phyloP scores from a whole-genome alignment of 2,329 filamentous ascomycete species.

The Aspergillus novoparasiticus region DNA sequence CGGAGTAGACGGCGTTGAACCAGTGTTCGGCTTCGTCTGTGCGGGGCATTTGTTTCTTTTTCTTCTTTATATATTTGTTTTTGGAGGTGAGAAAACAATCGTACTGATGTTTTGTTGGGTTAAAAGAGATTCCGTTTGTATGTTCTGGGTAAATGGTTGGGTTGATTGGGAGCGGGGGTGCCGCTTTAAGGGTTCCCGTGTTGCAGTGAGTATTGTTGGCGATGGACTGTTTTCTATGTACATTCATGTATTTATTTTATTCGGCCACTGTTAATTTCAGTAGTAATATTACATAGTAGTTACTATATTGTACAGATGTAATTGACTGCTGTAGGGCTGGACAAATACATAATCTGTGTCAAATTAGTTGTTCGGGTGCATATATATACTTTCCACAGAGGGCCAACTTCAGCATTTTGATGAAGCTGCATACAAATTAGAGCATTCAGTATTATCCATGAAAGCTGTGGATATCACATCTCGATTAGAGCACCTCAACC shows the following conservation, averaged over 20 bases:
- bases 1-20: slow-evolving; percentile 71
- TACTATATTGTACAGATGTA: background rate
- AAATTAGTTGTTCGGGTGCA: too few relatives aligned
- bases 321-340: too few relatives aligned
- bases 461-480: too few relatives aligned
- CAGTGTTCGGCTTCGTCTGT: slow-evolving; percentile 53
- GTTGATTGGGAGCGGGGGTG: background rate
- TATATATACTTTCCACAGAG: too few relatives aligned
- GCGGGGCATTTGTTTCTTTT: slow-evolving; percentile 40
- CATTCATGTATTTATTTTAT: background rate
- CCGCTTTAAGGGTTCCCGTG: background rate
- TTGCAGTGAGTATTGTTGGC: too few relatives aligned
- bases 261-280: background rate
- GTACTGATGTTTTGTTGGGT: background rate
- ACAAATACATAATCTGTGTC: too few relatives aligned
- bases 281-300: background rate
- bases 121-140: background rate
- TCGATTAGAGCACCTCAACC: background rate
- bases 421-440: too few relatives aligned
- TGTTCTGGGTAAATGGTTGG: background rate
- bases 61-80: too few relatives aligned
- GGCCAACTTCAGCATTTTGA: too few relatives aligned
- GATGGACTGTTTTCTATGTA: background rate
- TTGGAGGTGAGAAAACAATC: too few relatives aligned
- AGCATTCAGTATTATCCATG: too few relatives aligned